Percentiles rank a stretch among this genome's conserved stretches.
Conservation (phyloP, 2,329 filamentous ascomycete genomes). For the Aspergillus japonicus region DNA sequence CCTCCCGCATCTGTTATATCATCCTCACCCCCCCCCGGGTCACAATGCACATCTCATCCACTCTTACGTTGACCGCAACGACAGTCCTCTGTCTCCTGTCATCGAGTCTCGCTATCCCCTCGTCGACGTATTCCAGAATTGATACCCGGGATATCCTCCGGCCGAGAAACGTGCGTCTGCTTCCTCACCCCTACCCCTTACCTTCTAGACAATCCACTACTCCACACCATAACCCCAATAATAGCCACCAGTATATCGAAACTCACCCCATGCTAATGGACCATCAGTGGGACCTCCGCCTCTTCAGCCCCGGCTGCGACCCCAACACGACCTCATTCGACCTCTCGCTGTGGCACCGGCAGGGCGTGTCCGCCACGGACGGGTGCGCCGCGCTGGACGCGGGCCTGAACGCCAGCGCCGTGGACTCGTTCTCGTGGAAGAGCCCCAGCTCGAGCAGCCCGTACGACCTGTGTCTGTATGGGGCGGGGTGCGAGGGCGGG, state of each 20-base stretch:
- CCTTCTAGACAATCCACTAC: neutral
- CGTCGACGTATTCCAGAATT: neutral
- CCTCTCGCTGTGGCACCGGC: constrained; percentile 21
- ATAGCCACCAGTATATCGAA: neutral
- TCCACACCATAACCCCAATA: neutral
- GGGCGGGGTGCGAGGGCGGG: constrained; percentile 13
- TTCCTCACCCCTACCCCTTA: neutral
- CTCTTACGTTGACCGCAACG: no score
- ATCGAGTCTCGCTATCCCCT: neutral
- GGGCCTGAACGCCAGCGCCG: constrained; percentile 1
- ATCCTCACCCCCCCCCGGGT: no score
- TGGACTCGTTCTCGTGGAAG: constrained; percentile 30
- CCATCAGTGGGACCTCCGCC: constrained; percentile 29
- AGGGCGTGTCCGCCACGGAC: constrained; percentile 8
- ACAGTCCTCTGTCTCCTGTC: neutral
- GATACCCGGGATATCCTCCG: constrained; percentile 12
- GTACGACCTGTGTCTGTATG: constrained; percentile 27
- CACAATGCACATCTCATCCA: neutral
- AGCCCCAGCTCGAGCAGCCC: constrained; percentile 14
- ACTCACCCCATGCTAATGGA: neutral
- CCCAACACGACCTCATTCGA: constrained; percentile 19
- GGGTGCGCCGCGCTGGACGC: neutral
- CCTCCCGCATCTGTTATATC: no score
- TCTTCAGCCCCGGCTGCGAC: constrained; percentile 32
- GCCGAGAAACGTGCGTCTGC: constrained; percentile 21